phyloP scores from a whole-genome alignment of 805 yeast genomes.

The Saccharomycopsis javanensis region DNA sequence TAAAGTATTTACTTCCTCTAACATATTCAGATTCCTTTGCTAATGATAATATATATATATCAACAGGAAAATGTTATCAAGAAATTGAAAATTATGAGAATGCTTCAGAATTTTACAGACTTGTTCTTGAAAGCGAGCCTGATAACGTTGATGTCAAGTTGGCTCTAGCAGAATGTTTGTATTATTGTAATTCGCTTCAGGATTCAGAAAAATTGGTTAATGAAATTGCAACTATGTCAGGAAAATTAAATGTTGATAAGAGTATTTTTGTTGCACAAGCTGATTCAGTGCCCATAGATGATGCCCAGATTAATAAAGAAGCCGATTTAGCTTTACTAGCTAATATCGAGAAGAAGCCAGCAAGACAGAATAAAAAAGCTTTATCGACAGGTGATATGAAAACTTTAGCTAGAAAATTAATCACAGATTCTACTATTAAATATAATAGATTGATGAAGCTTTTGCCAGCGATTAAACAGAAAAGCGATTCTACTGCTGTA shows the following conservation, averaged over 20 bases:
- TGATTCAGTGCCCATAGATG: neutral
- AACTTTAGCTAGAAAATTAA: slow-evolving; percentile 49
- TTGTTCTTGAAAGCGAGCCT: slow-evolving; percentile 43
- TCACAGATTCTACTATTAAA: slow-evolving; percentile 46
- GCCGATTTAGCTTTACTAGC: slow-evolving; percentile 5
- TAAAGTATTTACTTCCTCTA: slow-evolving; percentile 52
- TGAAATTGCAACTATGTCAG: slow-evolving; percentile 35
- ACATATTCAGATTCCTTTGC: slow-evolving; percentile 43
- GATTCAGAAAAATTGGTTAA: slow-evolving; percentile 44
- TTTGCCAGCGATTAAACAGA: slow-evolving; percentile 36
- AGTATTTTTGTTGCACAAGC: neutral
- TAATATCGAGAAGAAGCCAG: neutral
- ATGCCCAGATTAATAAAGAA: slow-evolving; percentile 1
- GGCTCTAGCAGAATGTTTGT: slow-evolving; percentile 73
- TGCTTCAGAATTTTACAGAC: slow-evolving; percentile 51
- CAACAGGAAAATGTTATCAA: slow-evolving; percentile 68
- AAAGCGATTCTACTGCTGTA: slow-evolving; percentile 47
- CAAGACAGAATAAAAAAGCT: slow-evolving; percentile 13
- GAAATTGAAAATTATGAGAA: slow-evolving; percentile 60
- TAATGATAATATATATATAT: slow-evolving; percentile 36
- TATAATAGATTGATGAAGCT: slow-evolving; percentile 46
- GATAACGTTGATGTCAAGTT: slow-evolving; percentile 63
- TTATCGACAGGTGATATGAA: slow-evolving; percentile 37
- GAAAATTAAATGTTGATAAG: neutral
- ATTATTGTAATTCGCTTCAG: slow-evolving; percentile 50